Percentiles rank a stretch among this genome's conserved stretches.
These are phyloP conservation scores for Arabis hirsuta DNA, from an alignment of 345 rosid species.

Conservation along the genomic window DNA sequence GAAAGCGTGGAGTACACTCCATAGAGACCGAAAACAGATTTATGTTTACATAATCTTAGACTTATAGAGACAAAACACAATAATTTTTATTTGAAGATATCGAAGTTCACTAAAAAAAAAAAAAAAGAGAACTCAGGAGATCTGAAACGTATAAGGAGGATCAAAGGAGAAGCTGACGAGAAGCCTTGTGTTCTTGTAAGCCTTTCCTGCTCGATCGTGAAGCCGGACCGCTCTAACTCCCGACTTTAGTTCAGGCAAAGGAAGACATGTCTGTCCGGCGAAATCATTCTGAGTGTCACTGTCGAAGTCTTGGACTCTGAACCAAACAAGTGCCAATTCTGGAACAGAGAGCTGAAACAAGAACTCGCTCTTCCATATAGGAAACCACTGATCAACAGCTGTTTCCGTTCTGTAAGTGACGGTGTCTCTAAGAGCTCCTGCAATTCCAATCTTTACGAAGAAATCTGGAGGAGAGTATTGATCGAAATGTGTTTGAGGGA, in stretches of 20 bases:
- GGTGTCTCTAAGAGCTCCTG: slow-evolving; percentile 72
- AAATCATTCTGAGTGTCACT: slow-evolving; percentile 77
- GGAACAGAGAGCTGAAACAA: slow-evolving; percentile 77
- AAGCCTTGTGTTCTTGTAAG: slow-evolving; percentile 60
- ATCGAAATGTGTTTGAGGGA: slow-evolving; percentile 69
- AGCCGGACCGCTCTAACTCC: slow-evolving; percentile 80
- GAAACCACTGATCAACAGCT: slow-evolving; percentile 73
- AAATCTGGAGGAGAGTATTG: slow-evolving; percentile 86
- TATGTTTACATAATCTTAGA: no score
- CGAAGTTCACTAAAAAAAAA: not conserved
- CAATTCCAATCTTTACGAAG: slow-evolving; percentile 63
- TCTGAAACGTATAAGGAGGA: slow-evolving; percentile 32
- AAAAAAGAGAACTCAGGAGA: slow-evolving; percentile 25
- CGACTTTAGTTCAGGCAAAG: slow-evolving; percentile 58
- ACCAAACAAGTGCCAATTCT: slow-evolving; percentile 72
- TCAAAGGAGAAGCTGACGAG: slow-evolving; percentile 43
- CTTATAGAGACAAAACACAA: not conserved
- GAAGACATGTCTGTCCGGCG: slow-evolving; percentile 86
- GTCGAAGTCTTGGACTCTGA: slow-evolving; percentile 72
- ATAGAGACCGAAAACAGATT: no score
- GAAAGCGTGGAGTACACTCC: not conserved
- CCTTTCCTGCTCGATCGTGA: slow-evolving; percentile 55
- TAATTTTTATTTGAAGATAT: not conserved
- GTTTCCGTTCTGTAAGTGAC: slow-evolving; percentile 64
- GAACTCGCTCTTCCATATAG: slow-evolving; percentile 76